Base-by-base conservation (phyloP, 192 early-diverging fungal species). In the Coemansia sp. region DNA sequence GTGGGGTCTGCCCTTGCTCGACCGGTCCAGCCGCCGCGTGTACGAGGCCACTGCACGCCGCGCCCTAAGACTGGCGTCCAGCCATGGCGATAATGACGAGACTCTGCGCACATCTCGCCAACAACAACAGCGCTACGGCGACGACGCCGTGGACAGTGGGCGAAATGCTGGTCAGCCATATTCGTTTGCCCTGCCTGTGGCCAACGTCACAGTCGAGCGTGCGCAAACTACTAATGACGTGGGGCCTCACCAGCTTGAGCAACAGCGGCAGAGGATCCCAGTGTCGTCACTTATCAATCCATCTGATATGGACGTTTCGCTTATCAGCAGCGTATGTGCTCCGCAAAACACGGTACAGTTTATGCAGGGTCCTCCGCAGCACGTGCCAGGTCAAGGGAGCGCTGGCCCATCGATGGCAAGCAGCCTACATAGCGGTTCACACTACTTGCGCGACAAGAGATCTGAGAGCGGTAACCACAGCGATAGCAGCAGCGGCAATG, bases 1-100 rank as follows among this genome's bases (percentile, higher is more conserved):
- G 2, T 99, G 96, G 96, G 96, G 97, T 1, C 69, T 98, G 40
- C 97, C 97, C n/a, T 71, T 95, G 69, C 79, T 96, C 31, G 89
- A 93, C 63, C 87, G 81, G 49, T 89, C 74, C 41, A 71, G 80
- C 39, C 79, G 80, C 22, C 79, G 84, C 24, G 55, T 80, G 2
- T 85, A 84, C 87, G 75, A 87, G 81, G 68, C 80, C 41, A 68
- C 85, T 36, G 70, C 80, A 47, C 68, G 84, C 24, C 64, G 79
- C 40, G 65, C 76, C n/a, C 55, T 79, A 62, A 44, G 34, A 39
- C 76, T 83, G 29, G 60, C 76, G 20, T 62, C 75, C 1, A 77
- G 20, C 22, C 50, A 67, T 4, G 66, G 58, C 2, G 57, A 20
- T 9, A 46, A 7, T 8, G 52, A 7, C 18, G 53, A 53, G 38